Percentiles rank a stretch among this genome's conserved stretches.
phyloP scores from a whole-genome alignment of 2,329 filamentous ascomycete genomes.

The Calonectria pseudoreteaudii region DNA sequence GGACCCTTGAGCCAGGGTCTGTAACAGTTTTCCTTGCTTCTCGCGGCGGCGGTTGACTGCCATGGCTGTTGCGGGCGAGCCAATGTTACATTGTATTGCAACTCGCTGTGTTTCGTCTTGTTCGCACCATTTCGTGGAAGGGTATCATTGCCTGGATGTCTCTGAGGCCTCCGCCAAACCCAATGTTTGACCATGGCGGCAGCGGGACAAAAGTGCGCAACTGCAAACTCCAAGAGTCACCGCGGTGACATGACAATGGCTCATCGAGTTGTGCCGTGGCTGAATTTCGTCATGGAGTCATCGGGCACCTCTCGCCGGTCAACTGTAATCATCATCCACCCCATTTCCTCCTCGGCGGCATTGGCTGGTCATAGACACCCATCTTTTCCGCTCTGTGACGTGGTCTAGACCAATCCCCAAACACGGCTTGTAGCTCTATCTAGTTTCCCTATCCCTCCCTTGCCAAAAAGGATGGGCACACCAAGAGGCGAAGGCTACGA shows the following conservation, averaged over 20 bases:
- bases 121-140: slow-evolving; percentile 23
- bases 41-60: not conserved
- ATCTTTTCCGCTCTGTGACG: not conserved
- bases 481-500: not conserved
- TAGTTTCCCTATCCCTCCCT: not conserved
- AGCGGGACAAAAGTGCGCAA: not conserved
- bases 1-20: slow-evolving; percentile 10
- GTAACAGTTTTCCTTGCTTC: slow-evolving; percentile 7
- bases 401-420: slow-evolving; percentile 5
- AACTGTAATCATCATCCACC: not conserved
- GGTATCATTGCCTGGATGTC: slow-evolving; percentile 7
- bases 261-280: not conserved
- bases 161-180: slow-evolving; percentile 16
- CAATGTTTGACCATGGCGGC: slow-evolving; percentile 3
- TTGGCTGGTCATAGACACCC: not conserved
- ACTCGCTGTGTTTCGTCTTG: slow-evolving; percentile 22
- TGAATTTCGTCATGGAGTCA: not conserved
- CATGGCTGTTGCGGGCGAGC: not conserved
- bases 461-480: slow-evolving; percentile 8
- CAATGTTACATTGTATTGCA: slow-evolving; percentile 12
- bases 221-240: not conserved
- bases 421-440: not conserved
- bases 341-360: not conserved
- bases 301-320: not conserved
- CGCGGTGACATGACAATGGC: not conserved